Evolutionary conservation across 306 rosid genomes (phyloP), one percentile per base, ranked within the genome.

Genomic region (Senna siamea): DNA sequence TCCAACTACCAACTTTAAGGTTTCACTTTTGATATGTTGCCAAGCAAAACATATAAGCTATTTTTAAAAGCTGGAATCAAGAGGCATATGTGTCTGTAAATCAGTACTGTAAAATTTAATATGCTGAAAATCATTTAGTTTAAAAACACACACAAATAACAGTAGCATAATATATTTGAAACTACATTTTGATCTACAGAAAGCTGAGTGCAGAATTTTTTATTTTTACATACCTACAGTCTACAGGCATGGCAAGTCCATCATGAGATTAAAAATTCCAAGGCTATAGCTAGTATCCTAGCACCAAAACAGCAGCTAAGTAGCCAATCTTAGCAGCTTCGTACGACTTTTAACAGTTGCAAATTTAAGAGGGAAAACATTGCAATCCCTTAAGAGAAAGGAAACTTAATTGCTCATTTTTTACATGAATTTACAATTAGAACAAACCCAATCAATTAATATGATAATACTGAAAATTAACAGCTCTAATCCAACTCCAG

Each of bases 21-120:
- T 43, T 72, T 66, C 14, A 60, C 46, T 59, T 52, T 58, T 78
- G 47, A 46, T 18, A 37, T 37, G 37, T 18, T 12, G 55, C 40
- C 8, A 9, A 52, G 35, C 32, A 69, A 17, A 51, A 51, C 30
- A 22, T 47, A 15, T 47, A 17, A 18, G 67, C 67, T 61, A 37
- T 9, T 28, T 15, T 20, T 40, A 8, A 44, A 38, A 48, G 62
- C 37, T 50, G 66, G 51, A 34, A 48, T 10, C 38, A 62, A 61
- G 62, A 55, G 44, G n/a, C 13, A 23, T 23, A 64, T 5, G 37
- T 56, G 66, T 40, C 48, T 22, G 26, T 35, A 38, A 20, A 41
- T 43, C 12, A 37, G 40, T n/a, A 78, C 4, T 43, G 13, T 4
- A 69, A 43, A 69, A 70, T 76, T 4, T 37, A 80, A 75, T 13